Base-by-base conservation (phyloP, 192 early-diverging fungal species). In the Spizellomyces sp. region DNA sequence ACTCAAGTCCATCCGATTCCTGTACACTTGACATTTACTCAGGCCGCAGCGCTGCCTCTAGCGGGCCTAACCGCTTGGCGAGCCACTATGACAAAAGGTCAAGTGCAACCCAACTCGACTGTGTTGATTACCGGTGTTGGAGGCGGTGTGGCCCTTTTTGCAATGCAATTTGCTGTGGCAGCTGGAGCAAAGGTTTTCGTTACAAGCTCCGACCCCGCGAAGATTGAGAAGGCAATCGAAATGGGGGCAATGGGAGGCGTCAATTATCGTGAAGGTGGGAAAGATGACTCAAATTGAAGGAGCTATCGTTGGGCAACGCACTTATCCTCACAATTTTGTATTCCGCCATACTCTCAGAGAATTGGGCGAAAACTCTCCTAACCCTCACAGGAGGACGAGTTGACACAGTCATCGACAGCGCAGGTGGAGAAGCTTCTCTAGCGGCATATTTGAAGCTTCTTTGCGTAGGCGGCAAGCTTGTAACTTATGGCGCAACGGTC, bases 91-190 rank as follows among this genome's bases (percentile, higher is more conserved):
- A 86, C 89, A 9, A 84, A 88, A 56, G 90, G 79, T 0, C 52
- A 83, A 41, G 80, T 89, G 27, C 60, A 71, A 41, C 56, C 75
- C 8, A 88, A 85, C 5, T 75, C 84, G 14, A 80, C 80, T 54
- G 87, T 92, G 9, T 70, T 92, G 2, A 82, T 92, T 36, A 85
- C 90, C 42, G 91, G 90, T 48, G 92, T 92, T 74, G 91, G 91
- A 36, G 91, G 91, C 57, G 91, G 69, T 43, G 69, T 70, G 42
- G 69, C 69, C 0, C 64, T 91, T 15, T 81, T 84, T 69, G 89
- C 88, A 9, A 60, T 92, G 44, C 82, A 87, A 58, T 90, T 92
- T 71, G 81, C 82, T 22, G 77, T 91, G 9, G 84, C 88, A 15
- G 77, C 74, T 9, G 91, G 91, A 8, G 90, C 90, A 10, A 79